A percentile compares a stretch with the other conserved stretches of the same genome.
Evolutionary conservation across 2,329 filamentous ascomycete genomes (phyloP).

Genomic region (Mollisiaceae sp.): DNA sequence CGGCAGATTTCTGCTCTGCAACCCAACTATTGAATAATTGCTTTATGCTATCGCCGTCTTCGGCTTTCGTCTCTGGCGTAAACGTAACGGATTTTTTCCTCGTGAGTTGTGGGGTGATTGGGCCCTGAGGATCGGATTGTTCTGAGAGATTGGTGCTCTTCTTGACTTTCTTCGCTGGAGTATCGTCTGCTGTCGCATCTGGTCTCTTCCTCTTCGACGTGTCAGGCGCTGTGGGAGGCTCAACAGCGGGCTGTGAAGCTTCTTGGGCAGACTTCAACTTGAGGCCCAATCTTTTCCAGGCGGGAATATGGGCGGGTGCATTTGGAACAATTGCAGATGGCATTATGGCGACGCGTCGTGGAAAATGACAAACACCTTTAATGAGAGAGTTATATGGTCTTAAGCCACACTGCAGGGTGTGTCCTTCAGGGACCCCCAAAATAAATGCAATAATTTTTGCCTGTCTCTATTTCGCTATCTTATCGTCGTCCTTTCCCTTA

Average conservation of each 20-base stretch:
- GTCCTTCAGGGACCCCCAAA: constrained; percentile 13
- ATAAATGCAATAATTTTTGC: neutral
- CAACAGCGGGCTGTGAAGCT: constrained; percentile 24
- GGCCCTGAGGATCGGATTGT: constrained; percentile 27
- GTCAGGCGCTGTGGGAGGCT: constrained; percentile 28
- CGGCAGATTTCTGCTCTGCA: constrained; percentile 43
- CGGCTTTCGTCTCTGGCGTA: constrained; percentile 63
- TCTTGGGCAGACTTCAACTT: constrained; percentile 61
- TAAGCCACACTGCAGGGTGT: constrained; percentile 18
- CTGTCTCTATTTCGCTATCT: neutral
- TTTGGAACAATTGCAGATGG: constrained; percentile 32
- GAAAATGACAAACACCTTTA: constrained; percentile 18
- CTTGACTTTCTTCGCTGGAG: constrained; percentile 38
- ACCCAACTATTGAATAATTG: constrained; percentile 57
- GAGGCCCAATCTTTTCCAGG: constrained; percentile 65
- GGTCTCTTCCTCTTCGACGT: constrained; percentile 38
- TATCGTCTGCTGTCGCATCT: constrained; percentile 27
- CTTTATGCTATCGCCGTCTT: constrained; percentile 59
- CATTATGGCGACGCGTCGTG: constrained; percentile 25
- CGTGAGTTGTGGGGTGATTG: constrained; percentile 36
- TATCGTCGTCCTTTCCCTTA: neutral
- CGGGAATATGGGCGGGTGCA: constrained; percentile 48
- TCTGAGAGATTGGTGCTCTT: constrained; percentile 24
- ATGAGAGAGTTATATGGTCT: constrained; percentile 22
- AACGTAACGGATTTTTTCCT: constrained; percentile 67